phyloP scores from a whole-genome alignment of 768 basidiomycete genomes.

The Amanita polypyramis region DNA sequence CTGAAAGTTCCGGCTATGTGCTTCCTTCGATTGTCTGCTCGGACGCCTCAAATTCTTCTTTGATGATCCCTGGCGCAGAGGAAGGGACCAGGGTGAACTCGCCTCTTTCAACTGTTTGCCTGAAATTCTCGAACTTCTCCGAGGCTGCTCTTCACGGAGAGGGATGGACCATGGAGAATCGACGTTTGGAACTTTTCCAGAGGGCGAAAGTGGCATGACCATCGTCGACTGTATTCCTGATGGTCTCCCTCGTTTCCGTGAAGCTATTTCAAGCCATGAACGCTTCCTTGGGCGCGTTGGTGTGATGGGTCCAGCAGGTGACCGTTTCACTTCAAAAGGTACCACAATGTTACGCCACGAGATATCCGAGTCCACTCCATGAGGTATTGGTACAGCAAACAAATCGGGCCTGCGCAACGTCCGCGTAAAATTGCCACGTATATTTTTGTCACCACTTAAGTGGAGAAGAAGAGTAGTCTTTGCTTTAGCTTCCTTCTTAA shows the following conservation, averaged over 20 bases:
- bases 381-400: not conserved
- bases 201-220: too few species aligned
- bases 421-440: not conserved
- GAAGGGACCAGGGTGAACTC: too few species aligned
- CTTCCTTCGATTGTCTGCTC: too few species aligned
- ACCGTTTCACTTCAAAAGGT: not conserved
- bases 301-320: not conserved
- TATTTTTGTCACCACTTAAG: not conserved
- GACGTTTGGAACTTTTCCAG: too few species aligned
- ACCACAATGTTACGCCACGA: not conserved
- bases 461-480: not conserved
- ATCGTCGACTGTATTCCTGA: too few species aligned
- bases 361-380: not conserved
- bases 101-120: too few species aligned
- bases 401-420: not conserved
- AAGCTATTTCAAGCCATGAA: not conserved
- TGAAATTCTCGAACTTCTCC: too few species aligned
- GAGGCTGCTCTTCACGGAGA: too few species aligned
- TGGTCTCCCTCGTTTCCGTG: not conserved
- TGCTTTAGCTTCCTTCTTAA: not conserved
- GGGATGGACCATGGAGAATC: too few species aligned
- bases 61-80: too few species aligned
- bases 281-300: not conserved
- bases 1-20: too few species aligned
- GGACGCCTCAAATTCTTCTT: too few species aligned